Base-by-base conservation (phyloP, 768 basidiomycete genomes). In the Rhodotorula paludigena region DNA sequence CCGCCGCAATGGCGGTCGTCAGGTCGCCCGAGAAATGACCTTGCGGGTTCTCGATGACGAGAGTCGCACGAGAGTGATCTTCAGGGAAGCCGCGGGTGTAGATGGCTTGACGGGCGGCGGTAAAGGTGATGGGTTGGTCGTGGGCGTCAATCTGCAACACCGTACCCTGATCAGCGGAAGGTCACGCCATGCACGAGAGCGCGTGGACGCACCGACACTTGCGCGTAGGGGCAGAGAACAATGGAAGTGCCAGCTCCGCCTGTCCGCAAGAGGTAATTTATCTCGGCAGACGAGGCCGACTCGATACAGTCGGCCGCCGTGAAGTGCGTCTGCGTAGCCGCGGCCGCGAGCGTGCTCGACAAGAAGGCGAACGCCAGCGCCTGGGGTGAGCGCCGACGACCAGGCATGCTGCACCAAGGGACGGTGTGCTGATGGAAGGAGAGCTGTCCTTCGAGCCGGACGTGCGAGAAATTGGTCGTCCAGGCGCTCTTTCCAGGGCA, bases 1-100 rank as follows among this genome's bases (percentile, higher is more conserved):
- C 51, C 9, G 71, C 71, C 41, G 64, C 52, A 53, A 72, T 52
- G 16, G 71, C 66, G 23, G 70, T 71, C 36, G 70, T 48, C 21
- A 68, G 21, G 18, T 72, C 71, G 42, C 71, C 71, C 3, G 35
- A 36, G 36, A 39, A 41, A 7, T 58, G 59, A 5, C 60, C 52
- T 18, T 49, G 52, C 7, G 30, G 28, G 58, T 67, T 39, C 39
- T 63, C 63, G 33, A 72, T 68, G 25, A 44, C 52, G 45, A 72
- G 33, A 0, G 71, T 72, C 33, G 71, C 71, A 3, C 71, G 54
- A 1, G 66, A 54, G 35, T 64, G 63, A 38, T 67, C 71, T 18
- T 68, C 66, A 5, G 71, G 71, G 18, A 53, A 49, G 28, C 66
- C 66, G 1, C 14, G 16, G 12, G 71, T 72, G 60, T 41, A 68